Evolutionary conservation across 352 stramenopile species (phyloP).

Genomic region (Phytophthora uliginosa): DNA sequence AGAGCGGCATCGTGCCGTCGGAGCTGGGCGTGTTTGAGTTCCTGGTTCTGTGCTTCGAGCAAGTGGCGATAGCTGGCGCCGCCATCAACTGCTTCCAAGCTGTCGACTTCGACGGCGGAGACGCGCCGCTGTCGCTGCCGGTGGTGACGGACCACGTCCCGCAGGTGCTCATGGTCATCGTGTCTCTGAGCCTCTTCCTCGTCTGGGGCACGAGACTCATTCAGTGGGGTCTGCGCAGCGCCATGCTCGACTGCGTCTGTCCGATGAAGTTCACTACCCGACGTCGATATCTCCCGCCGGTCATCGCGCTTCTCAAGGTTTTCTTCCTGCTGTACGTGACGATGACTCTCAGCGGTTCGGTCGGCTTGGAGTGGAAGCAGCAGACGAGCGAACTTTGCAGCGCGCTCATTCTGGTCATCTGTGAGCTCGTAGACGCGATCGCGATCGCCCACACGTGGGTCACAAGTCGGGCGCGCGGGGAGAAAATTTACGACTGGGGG

Average conservation of each 20-base stretch:
- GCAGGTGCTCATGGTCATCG: slow-evolving; percentile 38
- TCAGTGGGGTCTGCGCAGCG: slow-evolving; percentile 35
- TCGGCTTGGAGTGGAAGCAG: slow-evolving; percentile 34
- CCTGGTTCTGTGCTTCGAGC: slow-evolving; percentile 46
- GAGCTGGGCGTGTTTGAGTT: slow-evolving; percentile 46
- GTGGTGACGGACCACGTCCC: slow-evolving; percentile 33
- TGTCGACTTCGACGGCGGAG: slow-evolving; percentile 20
- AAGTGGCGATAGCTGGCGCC: slow-evolving; percentile 41
- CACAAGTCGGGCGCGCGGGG: slow-evolving; percentile 28
- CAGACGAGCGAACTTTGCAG: slow-evolving; percentile 34
- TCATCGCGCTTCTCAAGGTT: slow-evolving; percentile 42
- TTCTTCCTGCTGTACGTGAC: slow-evolving; percentile 37
- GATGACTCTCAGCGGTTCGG: slow-evolving; percentile 23
- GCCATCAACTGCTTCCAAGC: slow-evolving; percentile 48
- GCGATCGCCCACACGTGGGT: slow-evolving; percentile 38
- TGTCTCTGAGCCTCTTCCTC: slow-evolving; percentile 30
- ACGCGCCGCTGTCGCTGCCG: slow-evolving; percentile 29
- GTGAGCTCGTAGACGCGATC: slow-evolving; percentile 36
- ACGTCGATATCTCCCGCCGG: slow-evolving; percentile 31
- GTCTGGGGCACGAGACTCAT: slow-evolving; percentile 34
- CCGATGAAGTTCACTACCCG: slow-evolving; percentile 31
- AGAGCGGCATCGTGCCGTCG: slow-evolving; percentile 26
- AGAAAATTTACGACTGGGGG: slow-evolving; percentile 32
- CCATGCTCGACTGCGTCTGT: slow-evolving; percentile 26
- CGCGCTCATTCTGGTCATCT: slow-evolving; percentile 43